phyloP scores from a whole-genome alignment of 371 early-diverging fungal genomes.

The Mucor sp. region DNA sequence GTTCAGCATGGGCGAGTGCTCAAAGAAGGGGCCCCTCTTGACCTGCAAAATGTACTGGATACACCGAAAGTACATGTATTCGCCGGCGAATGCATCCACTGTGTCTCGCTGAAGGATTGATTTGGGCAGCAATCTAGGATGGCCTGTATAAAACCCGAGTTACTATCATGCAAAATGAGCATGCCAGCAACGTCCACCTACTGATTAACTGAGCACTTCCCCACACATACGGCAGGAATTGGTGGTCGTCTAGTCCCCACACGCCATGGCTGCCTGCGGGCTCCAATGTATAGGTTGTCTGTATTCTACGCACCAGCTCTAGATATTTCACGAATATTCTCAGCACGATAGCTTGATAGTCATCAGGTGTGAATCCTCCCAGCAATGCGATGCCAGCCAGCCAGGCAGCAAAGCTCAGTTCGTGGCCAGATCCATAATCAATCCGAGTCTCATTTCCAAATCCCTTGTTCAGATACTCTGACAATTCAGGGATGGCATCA shows the following conservation, averaged over 20 bases:
- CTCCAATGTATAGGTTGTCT: constrained; percentile 91
- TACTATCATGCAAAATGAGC: not conserved
- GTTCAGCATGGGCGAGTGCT: constrained; percentile 94
- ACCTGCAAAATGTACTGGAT: constrained; percentile 83
- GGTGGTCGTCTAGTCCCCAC: constrained; percentile 99
- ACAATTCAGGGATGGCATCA: constrained; percentile 68
- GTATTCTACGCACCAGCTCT: constrained; percentile 79
- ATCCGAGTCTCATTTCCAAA: constrained; percentile 96
- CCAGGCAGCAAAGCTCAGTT: constrained; percentile 94
- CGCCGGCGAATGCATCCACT: constrained; percentile 67
- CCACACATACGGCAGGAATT: constrained; percentile 96
- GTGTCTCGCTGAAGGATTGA: constrained; percentile 70
- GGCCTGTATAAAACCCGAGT: constrained; percentile 29
- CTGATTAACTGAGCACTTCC: constrained; percentile 87
- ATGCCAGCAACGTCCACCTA: constrained; percentile 3
- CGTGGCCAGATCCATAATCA: constrained; percentile 99
- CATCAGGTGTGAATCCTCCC: constrained; percentile 57
- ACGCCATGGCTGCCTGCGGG: constrained; percentile 99
- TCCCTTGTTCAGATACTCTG: constrained; percentile 75
- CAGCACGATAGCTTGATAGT: constrained; percentile 74
- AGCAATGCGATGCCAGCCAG: constrained; percentile 77
- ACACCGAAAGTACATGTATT: constrained; percentile 89
- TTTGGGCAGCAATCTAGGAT: constrained; percentile 70
- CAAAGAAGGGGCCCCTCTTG: constrained; percentile 68
- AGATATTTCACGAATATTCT: constrained; percentile 87